Base-by-base conservation (phyloP, 352 stramenopile species). In the Phytopythium ostracodes region DNA sequence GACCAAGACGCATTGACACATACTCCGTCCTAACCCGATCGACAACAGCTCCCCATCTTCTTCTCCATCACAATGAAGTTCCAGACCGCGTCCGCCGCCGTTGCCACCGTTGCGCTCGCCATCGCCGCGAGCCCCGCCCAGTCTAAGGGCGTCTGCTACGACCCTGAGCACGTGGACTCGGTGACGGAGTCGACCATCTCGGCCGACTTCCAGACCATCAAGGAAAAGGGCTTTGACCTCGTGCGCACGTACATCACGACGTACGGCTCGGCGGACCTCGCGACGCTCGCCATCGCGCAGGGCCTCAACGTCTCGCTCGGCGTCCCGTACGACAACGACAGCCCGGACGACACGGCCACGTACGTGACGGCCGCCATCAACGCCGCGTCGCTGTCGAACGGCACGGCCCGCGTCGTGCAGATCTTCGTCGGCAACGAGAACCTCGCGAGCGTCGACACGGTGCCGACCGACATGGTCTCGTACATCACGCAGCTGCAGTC, bases 391-490 rank as follows among this genome's bases (percentile, higher is more conserved):
- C 67, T 70, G 53, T 68, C 68, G 50, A 69, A 78, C 51, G 62
- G 62, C 51, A 63, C 65, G 33, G 65, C 63, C 27, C 75, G 62
- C 35, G 69, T 87, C 58, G 51, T 77, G 51, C 67, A 78, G 62
- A 80, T 87, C 63, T 81, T 85, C 46, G 77, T 87, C 31, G 77
- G 77, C 66, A 87, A 87, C 57, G 77, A 87, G 62, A 84, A 87
- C 59, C 56, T 87, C 2, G 68, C 71, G 29, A 72, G 46, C 38
- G 66, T 70, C 33, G 46, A 73, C 27, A 25, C 40, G 7, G 75
- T 81, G 15, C 72, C 75, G 8, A 58, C 63, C 29, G 67, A 75
- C 35, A 81, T 81, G 75, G 55, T 79, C 49, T 66, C 58, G 17
- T 76, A 72, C 67, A 81, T 84, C 64, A 51, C 49, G 60, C 58